Conservation (phyloP, 257 asterid genomes). For the Gentiana straminea region DNA sequence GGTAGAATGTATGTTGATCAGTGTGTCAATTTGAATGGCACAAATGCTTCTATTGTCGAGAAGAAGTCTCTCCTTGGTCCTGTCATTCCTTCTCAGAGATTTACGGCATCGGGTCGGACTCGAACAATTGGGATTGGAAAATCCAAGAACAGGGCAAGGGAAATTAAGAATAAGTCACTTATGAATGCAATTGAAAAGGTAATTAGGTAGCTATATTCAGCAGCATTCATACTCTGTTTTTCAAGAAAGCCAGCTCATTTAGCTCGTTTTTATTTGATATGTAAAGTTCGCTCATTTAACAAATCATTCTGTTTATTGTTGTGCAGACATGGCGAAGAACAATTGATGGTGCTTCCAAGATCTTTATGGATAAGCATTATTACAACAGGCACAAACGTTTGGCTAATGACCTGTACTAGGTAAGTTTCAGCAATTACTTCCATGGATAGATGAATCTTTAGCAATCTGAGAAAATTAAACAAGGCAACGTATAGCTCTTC, state of each 20-base stretch:
- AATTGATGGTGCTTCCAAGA: slow-evolving; percentile 68
- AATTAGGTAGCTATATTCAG: not conserved
- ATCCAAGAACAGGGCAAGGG: slow-evolving; percentile 41
- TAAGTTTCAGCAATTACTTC: slow-evolving; percentile 4
- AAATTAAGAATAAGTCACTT: slow-evolving; percentile 48
- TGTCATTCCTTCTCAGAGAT: slow-evolving; percentile 23
- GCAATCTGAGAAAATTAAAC: too few species aligned
- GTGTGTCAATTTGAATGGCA: slow-evolving; percentile 6
- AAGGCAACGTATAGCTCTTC: too few species aligned
- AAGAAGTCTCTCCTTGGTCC: slow-evolving; percentile 49
- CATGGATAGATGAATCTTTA: not conserved
- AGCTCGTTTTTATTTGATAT: too few species aligned
- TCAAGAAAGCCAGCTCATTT: too few species aligned
- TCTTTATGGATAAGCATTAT: slow-evolving; percentile 64
- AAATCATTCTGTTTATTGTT: not conserved
- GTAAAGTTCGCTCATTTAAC: not conserved
- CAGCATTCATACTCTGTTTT: too few species aligned
- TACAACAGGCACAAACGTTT: slow-evolving; percentile 69
- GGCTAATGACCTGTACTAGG: slow-evolving; percentile 38
- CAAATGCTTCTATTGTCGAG: slow-evolving; percentile 21
- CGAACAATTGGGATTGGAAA: slow-evolving; percentile 44
- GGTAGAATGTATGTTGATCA: slow-evolving; percentile 16
- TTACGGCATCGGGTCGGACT: slow-evolving; percentile 15
- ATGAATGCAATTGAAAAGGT: slow-evolving; percentile 58
- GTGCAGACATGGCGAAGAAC: slow-evolving; percentile 73